Evolutionary conservation across 2,329 filamentous ascomycete genomes (phyloP), one percentile per base, ranked within the genome.

Genomic region (Corinectria fuckeliana): DNA sequence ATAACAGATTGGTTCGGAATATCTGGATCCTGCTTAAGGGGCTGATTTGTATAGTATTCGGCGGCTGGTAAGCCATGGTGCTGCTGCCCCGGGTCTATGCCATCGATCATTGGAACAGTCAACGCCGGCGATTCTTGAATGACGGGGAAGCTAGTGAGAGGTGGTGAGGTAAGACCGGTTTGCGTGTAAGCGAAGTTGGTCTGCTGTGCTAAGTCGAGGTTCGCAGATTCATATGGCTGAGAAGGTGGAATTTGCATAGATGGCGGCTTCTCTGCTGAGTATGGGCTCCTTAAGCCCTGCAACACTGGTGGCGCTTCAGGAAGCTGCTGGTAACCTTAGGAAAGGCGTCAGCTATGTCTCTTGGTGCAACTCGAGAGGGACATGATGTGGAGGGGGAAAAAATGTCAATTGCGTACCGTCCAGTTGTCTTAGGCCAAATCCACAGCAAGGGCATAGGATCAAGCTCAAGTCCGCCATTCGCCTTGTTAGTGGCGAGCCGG

Each of bases 241-340:
- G 67, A 58, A 28, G 62, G 34, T 18, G 64, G 45, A 14, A 64
- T 57, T 41, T 60, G 49, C 69, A 71, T 69, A 9, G 63, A 63
- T 13, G 64, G 69, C 9, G 68, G 66, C 50, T 71, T 71, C 61
- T 71, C 69, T 32, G 71, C 68, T 41, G 69, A 56, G 45, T 78
- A 79, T 8, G 76, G 71, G 20, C 68, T 66, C 30, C 67, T 71
- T 10, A 71, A 58, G 7, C 67, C 72, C 59, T 75, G 72, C 26
- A 69, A 66, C n/a, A 63, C 63, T 4, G 65, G 62, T 23, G 69
- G 50, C 26, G 20, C 54, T 34, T 64, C 63, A 5, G 69, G 66
- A 21, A 78, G 58, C 20, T 71, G 63, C 54, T 76, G 71, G 54
- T 79, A 79, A 14, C 72, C 77, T 78, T 69, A 32, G 36, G 16